A percentile compares a stretch with the other conserved stretches of the same genome.
Evolutionary conservation across 2,329 filamentous ascomycete species (phyloP).

Genomic region (Epichloe sp.): DNA sequence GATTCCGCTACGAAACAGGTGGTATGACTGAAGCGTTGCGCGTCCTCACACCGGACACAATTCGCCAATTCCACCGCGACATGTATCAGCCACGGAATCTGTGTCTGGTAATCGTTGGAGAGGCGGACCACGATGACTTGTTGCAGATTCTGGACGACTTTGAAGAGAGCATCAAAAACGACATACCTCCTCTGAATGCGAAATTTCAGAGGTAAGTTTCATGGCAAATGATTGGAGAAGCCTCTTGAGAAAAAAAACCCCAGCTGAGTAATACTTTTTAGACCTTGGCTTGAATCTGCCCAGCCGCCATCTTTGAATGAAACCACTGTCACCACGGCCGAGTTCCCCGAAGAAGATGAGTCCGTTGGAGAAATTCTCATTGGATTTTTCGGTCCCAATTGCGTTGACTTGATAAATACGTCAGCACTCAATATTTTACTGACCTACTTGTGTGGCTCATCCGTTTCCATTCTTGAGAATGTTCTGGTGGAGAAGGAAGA

Average conservation of each 20-base stretch:
- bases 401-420: slow-evolving; percentile 52
- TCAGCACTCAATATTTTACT: slow-evolving; percentile 70
- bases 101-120: slow-evolving; percentile 81
- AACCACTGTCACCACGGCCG: slow-evolving; percentile 62
- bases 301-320: slow-evolving; percentile 60
- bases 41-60: slow-evolving; percentile 74
- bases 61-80: slow-evolving; percentile 84
- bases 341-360: slow-evolving; percentile 95
- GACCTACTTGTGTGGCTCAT: slow-evolving; percentile 83
- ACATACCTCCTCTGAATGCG: slow-evolving; percentile 61
- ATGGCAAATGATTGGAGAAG: neutral
- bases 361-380: slow-evolving; percentile 80
- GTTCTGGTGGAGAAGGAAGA: slow-evolving; percentile 86
- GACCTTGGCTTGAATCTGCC: slow-evolving; percentile 80
- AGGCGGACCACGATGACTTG: slow-evolving; percentile 71
- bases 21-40: slow-evolving; percentile 90
- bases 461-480: slow-evolving; percentile 85
- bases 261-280: slow-evolving; percentile 8
- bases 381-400: slow-evolving; percentile 75
- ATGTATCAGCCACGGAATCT: slow-evolving; percentile 99
- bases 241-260: neutral
- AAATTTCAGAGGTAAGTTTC: slow-evolving; percentile 53
- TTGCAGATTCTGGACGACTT: slow-evolving; percentile 75
- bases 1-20: slow-evolving; percentile 96
- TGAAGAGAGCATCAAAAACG: slow-evolving; percentile 71